phyloP scores from a whole-genome alignment of 345 rosid genomes.

The Pistacia integerrima region DNA sequence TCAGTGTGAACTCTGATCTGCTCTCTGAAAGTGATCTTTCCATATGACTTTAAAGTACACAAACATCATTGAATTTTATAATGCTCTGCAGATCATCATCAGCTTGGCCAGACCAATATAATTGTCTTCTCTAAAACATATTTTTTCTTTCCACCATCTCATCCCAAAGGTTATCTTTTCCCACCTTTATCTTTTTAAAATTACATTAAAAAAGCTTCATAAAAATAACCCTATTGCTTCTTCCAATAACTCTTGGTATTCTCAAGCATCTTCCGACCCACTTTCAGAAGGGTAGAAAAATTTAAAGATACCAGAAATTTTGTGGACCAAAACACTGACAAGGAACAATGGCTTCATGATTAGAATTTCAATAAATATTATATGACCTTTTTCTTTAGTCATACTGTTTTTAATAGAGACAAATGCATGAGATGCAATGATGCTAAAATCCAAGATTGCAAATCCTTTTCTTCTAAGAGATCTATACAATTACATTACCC shows the following conservation, averaged over 20 bases:
- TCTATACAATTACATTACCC: neutral
- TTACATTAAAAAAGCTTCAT: conserved; percentile 15
- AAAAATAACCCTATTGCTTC: conserved; percentile 1
- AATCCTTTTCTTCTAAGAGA: conserved; percentile 10
- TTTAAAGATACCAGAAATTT: neutral
- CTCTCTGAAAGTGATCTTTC: too few relatives aligned
- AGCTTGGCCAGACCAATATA: conserved; percentile 7
- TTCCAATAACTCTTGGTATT: conserved; percentile 13
- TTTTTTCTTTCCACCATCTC: conserved; percentile 19
- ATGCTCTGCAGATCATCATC: conserved; percentile 2
- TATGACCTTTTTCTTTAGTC: neutral
- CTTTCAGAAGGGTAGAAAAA: conserved; percentile 16
- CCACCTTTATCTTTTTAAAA: neutral
- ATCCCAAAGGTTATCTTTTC: conserved; percentile 11
- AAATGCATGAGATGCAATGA: conserved; percentile 19
- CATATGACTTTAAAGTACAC: neutral
- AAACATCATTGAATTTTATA: conserved; percentile 14
- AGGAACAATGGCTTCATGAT: neutral
- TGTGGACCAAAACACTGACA: neutral
- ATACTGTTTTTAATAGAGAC: neutral
- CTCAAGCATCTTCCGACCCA: conserved; percentile 17
- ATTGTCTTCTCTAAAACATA: conserved; percentile 15
- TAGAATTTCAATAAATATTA: neutral
- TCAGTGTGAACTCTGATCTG: too few relatives aligned
- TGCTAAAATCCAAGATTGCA: conserved; percentile 18